phyloP scores from a whole-genome alignment of 1,139 yeast genomes.

The Torulaspora pretoriensis region DNA sequence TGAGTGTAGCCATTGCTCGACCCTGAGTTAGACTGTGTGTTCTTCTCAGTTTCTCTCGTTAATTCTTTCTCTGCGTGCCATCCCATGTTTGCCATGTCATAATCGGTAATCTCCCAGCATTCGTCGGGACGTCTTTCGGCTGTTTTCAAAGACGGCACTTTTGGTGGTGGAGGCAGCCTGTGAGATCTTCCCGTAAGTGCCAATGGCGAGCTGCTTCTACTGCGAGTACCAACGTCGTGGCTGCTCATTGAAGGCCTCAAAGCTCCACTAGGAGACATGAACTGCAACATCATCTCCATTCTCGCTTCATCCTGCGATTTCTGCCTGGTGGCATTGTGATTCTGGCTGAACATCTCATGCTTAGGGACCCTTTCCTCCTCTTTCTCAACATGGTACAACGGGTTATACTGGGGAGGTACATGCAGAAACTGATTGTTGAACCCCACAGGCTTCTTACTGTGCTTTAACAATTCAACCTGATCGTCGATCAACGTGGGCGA shows the following conservation, averaged over 20 bases:
- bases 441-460: constrained; percentile 22
- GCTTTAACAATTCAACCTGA: constrained; percentile 24
- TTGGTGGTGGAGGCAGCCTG: constrained; percentile 39
- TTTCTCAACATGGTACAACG: constrained; percentile 19
- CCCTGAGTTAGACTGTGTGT: constrained; percentile 34
- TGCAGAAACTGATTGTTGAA: constrained; percentile 30
- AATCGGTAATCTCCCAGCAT: constrained; percentile 18
- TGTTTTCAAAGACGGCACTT: constrained; percentile 31
- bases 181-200: constrained; percentile 3
- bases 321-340: not conserved
- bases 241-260: constrained; percentile 2
- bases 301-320: constrained; percentile 4
- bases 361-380: not conserved
- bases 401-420: constrained; percentile 34
- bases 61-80: constrained; percentile 21
- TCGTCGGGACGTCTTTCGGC: constrained; percentile 15
- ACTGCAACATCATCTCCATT: constrained; percentile 4
- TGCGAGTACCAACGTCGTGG: constrained; percentile 5
- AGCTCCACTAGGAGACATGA: constrained; percentile 3
- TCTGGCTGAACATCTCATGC: not conserved
- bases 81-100: constrained; percentile 27
- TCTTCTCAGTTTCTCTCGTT: constrained; percentile 23
- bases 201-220: constrained; percentile 11
- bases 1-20: constrained; percentile 32
- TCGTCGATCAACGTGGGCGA: constrained; percentile 34